These are phyloP conservation scores for Coniochaeta sp. DNA, from an alignment of 2,329 filamentous ascomycete species.

Conservation along the genomic window DNA sequence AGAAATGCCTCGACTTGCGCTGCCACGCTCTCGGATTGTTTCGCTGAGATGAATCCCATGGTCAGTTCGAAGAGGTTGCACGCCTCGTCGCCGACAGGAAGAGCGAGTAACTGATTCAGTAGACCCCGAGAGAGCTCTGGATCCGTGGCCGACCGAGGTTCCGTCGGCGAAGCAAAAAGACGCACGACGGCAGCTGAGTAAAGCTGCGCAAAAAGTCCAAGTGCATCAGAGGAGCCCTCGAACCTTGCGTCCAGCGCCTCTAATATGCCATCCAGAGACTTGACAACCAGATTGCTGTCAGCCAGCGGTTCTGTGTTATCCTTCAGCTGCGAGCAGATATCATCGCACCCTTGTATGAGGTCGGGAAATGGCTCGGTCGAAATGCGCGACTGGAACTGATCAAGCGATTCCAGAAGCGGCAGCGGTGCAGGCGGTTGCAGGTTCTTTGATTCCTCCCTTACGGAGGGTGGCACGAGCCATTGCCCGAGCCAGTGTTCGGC, in stretches of 20 bases:
- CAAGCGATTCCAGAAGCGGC: background rate
- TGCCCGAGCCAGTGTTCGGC: background rate
- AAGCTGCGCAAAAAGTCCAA: constrained; percentile 4
- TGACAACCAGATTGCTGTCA: background rate
- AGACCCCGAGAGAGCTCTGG: background rate
- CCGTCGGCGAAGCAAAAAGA: constrained; percentile 1
- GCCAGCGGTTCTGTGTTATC: background rate
- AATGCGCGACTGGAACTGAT: background rate
- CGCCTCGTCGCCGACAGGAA: constrained; percentile 9
- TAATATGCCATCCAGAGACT: constrained; percentile 5
- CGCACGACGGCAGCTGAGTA: constrained; percentile 8
- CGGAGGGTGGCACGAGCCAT: background rate
- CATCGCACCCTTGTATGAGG: background rate
- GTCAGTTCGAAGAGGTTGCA: constrained; percentile 9
- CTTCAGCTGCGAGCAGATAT: background rate
- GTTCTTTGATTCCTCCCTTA: background rate
- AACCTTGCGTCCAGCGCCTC: constrained; percentile 8
- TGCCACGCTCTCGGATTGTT: background rate
- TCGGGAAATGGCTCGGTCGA: background rate
- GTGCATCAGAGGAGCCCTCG: background rate
- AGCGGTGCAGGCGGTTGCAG: background rate
- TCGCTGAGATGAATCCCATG: constrained; percentile 6
- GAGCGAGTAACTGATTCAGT: constrained; percentile 7
- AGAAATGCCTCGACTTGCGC: background rate
- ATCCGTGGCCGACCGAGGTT: background rate